These are phyloP conservation scores for Fomitopsis serialis DNA, from an alignment of 768 basidiomycete species.

Conservation along the genomic window DNA sequence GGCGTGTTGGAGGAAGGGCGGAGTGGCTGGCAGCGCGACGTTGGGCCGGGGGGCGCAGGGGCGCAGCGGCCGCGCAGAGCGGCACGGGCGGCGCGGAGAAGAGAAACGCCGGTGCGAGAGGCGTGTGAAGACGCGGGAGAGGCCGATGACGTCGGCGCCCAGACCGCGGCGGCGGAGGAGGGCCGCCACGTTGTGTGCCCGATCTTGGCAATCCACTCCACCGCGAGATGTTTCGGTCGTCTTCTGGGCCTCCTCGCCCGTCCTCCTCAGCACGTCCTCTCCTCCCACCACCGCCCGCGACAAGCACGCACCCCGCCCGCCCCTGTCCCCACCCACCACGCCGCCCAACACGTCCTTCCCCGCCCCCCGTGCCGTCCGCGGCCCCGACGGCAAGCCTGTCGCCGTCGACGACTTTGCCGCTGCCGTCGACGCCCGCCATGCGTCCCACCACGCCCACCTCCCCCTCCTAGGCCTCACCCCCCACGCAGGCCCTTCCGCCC, in stretches of 20 bases:
- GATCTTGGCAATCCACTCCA: neutral
- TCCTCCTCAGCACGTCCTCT: neutral
- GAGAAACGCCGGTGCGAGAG: neutral
- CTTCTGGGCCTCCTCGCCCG: neutral
- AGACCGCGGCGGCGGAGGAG: neutral
- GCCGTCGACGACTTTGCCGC: constrained; percentile 45
- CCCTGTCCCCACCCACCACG: neutral
- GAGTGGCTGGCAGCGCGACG: too few species aligned
- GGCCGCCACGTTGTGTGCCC: neutral
- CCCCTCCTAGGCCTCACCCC: constrained; percentile 16
- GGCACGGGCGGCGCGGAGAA: too few species aligned
- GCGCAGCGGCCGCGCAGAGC: too few species aligned
- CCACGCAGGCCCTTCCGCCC: neutral
- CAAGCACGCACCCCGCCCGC: too few species aligned
- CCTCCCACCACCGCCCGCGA: neutral
- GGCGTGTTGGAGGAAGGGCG: too few species aligned
- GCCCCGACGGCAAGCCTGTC: constrained; percentile 5
- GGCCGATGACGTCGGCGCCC: neutral
- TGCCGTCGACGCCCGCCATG: constrained; percentile 46
- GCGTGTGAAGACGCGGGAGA: neutral
- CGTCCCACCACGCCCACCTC: constrained; percentile 18
- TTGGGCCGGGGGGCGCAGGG: too few species aligned
- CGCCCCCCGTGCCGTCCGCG: neutral
- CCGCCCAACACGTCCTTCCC: neutral
- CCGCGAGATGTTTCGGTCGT: neutral